Evolutionary conservation across 441 rosid species (phyloP).

Genomic region (Isatis lusitanica): DNA sequence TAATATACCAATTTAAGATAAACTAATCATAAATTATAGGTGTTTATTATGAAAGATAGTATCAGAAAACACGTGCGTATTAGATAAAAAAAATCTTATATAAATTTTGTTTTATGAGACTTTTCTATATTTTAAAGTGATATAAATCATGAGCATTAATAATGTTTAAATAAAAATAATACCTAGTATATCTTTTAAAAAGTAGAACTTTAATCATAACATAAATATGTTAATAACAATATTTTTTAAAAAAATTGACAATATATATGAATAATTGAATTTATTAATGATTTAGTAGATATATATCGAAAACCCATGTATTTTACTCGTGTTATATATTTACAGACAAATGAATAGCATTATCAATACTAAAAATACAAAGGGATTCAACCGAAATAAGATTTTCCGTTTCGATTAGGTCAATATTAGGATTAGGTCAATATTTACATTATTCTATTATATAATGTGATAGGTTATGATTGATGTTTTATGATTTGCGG

Average conservation of each 20-base stretch:
- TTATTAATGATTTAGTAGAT: background rate
- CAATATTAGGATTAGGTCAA: too few relatives aligned
- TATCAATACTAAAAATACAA: background rate
- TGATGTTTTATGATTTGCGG: too few relatives aligned
- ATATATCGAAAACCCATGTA: background rate
- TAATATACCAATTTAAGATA: background rate
- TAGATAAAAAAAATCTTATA: background rate
- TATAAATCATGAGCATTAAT: background rate
- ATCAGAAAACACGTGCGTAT: background rate
- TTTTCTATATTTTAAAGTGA: background rate
- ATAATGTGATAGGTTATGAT: too few relatives aligned
- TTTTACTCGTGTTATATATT: background rate
- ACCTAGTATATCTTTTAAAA: background rate
- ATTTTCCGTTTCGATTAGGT: too few relatives aligned
- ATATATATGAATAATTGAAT: background rate
- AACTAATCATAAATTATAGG: background rate
- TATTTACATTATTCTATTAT: too few relatives aligned
- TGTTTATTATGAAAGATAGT: background rate
- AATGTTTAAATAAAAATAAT: background rate
- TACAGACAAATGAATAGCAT: background rate
- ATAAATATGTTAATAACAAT: background rate
- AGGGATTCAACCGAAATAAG: too few relatives aligned
- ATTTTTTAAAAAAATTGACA: background rate
- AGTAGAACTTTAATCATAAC: background rate
- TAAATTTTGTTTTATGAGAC: background rate